Base-by-base conservation (phyloP, 2,329 filamentous ascomycete genomes). In the Talaromyces islandicus region DNA sequence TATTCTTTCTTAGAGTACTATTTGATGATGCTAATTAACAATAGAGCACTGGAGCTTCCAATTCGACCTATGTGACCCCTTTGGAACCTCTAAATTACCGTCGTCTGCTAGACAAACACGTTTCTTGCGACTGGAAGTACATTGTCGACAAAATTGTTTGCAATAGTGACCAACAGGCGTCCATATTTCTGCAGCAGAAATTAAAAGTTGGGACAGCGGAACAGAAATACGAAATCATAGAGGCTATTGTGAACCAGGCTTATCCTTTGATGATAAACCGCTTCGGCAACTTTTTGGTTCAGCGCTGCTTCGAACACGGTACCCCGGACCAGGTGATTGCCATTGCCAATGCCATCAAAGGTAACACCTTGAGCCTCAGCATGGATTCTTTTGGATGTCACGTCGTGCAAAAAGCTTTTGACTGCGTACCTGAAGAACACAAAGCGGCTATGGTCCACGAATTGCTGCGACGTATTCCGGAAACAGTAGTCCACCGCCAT, bases 391-490 rank as follows among this genome's bases (percentile, higher is more conserved):
- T 99, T 72, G 94, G 94, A 24, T 99, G 94, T 70, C 94, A 99
- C 72, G 94, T 99, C 51, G 89, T 99, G 54, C 94, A 99, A 77
- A 99, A 99, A 78, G 95, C 94, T 0, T 97, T 99, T 71, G 95
- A 99, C 74, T 95, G 90, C 58, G 94, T 99, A 29, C 91, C 94
- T 0, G 95, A 99, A 74, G 90, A 96, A 67, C 96, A 97, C 82
- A 99, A 99, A 78, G 91, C 92, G 12, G 88, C 94, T 72, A 97
- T 99, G 92, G 94, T 99, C n/a, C 91, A 96, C 71, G 94, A 99
- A 73, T 83, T 99, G 27, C 86, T 99, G 60, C 91, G 92, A 63
- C 88, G 92, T 59, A 99, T 99, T 65, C 94, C 93, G 0, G 93
- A 99, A 77, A 99, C 94, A 2, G 92, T 99, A 65, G 94, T 99